phyloP scores from a whole-genome alignment of 352 stramenopile species.

The Globisporangium nunn region DNA sequence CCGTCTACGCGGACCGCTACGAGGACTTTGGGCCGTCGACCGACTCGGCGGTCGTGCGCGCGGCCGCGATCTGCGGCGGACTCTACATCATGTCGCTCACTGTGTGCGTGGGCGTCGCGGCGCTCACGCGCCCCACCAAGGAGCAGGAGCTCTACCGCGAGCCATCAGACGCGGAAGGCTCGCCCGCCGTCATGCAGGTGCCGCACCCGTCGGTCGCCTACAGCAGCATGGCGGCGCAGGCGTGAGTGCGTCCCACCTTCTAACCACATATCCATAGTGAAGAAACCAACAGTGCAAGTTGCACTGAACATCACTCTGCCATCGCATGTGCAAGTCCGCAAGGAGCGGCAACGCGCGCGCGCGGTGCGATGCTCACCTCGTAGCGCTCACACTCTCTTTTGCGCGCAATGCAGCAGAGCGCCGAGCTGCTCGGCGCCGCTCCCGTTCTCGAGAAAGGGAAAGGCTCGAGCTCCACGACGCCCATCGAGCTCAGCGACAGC shows the following conservation, averaged over 20 bases:
- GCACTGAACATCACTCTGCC: not conserved
- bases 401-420: not conserved
- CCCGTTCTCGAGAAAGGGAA: conserved; percentile 22
- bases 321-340: not conserved
- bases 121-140: conserved; percentile 11
- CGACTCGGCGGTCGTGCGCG: conserved; percentile 25
- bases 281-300: not conserved
- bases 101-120: conserved; percentile 22
- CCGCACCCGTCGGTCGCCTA: conserved; percentile 8
- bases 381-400: no score
- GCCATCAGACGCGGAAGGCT: conserved; percentile 8
- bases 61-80: conserved; percentile 27
- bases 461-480: not conserved
- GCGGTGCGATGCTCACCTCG: no score
- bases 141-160: not conserved
- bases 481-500: not conserved
- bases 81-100: conserved; percentile 24
- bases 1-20: conserved; percentile 37
- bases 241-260: not conserved
- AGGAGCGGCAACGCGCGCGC: no score
- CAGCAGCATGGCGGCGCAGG: conserved; percentile 11
- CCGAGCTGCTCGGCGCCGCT: conserved; percentile 20
- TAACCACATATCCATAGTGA: not conserved
- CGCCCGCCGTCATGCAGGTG: conserved; percentile 1
- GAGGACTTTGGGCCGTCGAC: conserved; percentile 48